Evolutionary conservation across 495 filamentous ascomycete genomes (phyloP).

Genomic region (Cercophora sp.): DNA sequence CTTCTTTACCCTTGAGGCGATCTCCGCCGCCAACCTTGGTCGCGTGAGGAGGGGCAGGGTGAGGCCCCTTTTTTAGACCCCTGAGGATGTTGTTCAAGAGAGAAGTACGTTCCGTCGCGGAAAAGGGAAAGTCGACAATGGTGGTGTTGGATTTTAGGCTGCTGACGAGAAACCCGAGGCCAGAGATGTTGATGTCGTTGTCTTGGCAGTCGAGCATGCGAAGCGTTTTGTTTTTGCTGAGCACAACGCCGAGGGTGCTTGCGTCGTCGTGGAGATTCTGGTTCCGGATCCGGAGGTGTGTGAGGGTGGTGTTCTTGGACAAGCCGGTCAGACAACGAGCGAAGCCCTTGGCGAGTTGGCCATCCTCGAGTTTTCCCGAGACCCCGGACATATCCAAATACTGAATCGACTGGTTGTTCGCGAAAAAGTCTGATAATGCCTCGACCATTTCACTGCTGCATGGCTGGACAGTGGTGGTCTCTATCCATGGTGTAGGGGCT

Average conservation of each 20-base stretch:
- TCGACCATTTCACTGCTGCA: conserved; percentile 65
- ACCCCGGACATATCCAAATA: conserved; percentile 87
- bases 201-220: conserved; percentile 37
- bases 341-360: conserved; percentile 77
- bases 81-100: conserved; percentile 24
- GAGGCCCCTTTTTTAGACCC: conserved; percentile 11
- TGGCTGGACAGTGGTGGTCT: conserved; percentile 44
- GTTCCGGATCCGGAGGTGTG: conserved; percentile 69
- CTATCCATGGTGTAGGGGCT: conserved; percentile 73
- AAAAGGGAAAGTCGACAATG: conserved; percentile 28
- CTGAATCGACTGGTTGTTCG: conserved; percentile 69
- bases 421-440: conserved; percentile 70
- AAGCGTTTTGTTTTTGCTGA: conserved; percentile 27
- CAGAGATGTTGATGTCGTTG: conserved; percentile 40
- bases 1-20: conserved; percentile 3
- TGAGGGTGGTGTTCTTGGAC: conserved; percentile 68
- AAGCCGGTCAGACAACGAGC: conserved; percentile 74
- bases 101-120: conserved; percentile 12
- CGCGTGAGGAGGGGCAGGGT: too few species aligned
- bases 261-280: conserved; percentile 45
- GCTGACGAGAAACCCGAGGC: conserved; percentile 28
- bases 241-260: conserved; percentile 47
- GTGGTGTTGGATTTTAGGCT: conserved; percentile 23
- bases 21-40: background rate
- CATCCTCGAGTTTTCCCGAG: conserved; percentile 80